A percentile compares a stretch with the other conserved stretches of the same genome.
phyloP scores from a whole-genome alignment of 1,284 basidiomycete genomes.

The Sutorius eximius region DNA sequence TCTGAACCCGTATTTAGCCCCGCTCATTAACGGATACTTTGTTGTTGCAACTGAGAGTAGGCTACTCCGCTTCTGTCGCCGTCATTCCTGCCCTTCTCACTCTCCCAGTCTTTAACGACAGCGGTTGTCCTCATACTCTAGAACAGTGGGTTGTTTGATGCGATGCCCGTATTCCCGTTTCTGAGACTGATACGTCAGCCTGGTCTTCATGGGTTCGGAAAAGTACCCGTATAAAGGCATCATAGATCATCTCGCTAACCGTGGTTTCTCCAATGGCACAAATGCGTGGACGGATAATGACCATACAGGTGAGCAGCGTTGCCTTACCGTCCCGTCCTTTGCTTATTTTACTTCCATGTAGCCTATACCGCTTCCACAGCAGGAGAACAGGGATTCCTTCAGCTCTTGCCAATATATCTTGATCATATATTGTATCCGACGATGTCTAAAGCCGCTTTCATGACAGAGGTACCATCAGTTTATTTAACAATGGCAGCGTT shows the following conservation, averaged over 20 bases:
- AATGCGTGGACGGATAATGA: slow-evolving; percentile 86
- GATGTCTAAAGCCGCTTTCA: slow-evolving; percentile 86
- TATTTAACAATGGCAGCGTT: not conserved
- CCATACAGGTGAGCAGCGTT: slow-evolving; percentile 52
- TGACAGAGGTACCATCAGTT: slow-evolving; percentile 72
- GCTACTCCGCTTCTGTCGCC: slow-evolving; percentile 22
- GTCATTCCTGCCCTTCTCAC: slow-evolving; percentile 1
- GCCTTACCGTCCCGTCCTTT: not conserved
- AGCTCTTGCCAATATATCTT: slow-evolving; percentile 92
- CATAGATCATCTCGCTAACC: slow-evolving; percentile 95
- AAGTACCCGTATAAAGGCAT: slow-evolving; percentile 97
- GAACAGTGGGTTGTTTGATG: slow-evolving; percentile 67
- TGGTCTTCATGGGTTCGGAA: slow-evolving; percentile 94
- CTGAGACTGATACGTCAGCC: slow-evolving; percentile 40
- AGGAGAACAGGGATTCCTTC: slow-evolving; percentile 93
- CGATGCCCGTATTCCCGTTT: slow-evolving; percentile 2
- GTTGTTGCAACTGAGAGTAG: slow-evolving; percentile 90
- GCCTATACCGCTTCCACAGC: slow-evolving; percentile 98
- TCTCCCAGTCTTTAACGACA: slow-evolving; percentile 82
- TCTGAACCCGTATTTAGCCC: slow-evolving; percentile 50
- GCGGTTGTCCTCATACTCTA: slow-evolving; percentile 90
- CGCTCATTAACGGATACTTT: slow-evolving; percentile 92
- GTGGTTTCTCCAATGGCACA: slow-evolving; percentile 93
- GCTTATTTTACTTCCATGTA: slow-evolving; percentile 6
- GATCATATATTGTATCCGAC: slow-evolving; percentile 98